Evolutionary conservation across 352 stramenopile species (phyloP).

Genomic region (Phytophthora constricta): DNA sequence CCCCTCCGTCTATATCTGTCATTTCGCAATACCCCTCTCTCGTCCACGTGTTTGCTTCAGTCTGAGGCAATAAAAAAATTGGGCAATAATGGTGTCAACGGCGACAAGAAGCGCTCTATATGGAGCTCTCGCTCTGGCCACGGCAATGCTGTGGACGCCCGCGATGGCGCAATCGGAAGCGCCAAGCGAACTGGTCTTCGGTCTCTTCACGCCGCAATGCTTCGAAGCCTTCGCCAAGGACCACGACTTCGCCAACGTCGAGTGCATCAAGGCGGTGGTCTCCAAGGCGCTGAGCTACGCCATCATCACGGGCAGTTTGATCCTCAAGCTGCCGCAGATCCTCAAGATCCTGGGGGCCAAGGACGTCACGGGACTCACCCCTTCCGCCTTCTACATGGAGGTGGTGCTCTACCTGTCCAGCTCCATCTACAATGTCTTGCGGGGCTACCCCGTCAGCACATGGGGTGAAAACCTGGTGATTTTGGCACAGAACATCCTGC

Average conservation of each 20-base stretch:
- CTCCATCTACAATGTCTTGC: slow-evolving; percentile 86
- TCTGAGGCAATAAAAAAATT: no score
- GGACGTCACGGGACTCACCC: slow-evolving; percentile 86
- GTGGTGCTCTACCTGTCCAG: slow-evolving; percentile 83
- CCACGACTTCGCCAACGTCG: slow-evolving; percentile 84
- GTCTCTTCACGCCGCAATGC: slow-evolving; percentile 77
- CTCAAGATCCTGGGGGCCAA: slow-evolving; percentile 86
- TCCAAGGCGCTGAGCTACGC: slow-evolving; percentile 88
- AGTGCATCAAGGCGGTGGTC: slow-evolving; percentile 83
- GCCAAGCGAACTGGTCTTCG: slow-evolving; percentile 64
- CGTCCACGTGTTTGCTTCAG: no score
- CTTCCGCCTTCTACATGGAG: slow-evolving; percentile 90
- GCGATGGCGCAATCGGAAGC: slow-evolving; percentile 18
- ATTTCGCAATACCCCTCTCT: background rate
- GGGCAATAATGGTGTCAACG: slow-evolving; percentile 31
- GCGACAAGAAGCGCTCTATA: slow-evolving; percentile 6
- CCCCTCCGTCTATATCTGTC: no score
- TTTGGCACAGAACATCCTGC: slow-evolving; percentile 82
- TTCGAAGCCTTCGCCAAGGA: slow-evolving; percentile 83
- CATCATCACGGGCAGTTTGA: slow-evolving; percentile 86
- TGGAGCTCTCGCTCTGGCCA: slow-evolving; percentile 16
- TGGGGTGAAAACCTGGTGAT: slow-evolving; percentile 90
- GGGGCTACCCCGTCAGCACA: slow-evolving; percentile 84
- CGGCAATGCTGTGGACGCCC: slow-evolving; percentile 18
- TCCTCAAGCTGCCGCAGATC: slow-evolving; percentile 91